These are phyloP conservation scores for Terfezia claveryi DNA, from an alignment of 495 filamentous ascomycete species.

Conservation along the genomic window DNA sequence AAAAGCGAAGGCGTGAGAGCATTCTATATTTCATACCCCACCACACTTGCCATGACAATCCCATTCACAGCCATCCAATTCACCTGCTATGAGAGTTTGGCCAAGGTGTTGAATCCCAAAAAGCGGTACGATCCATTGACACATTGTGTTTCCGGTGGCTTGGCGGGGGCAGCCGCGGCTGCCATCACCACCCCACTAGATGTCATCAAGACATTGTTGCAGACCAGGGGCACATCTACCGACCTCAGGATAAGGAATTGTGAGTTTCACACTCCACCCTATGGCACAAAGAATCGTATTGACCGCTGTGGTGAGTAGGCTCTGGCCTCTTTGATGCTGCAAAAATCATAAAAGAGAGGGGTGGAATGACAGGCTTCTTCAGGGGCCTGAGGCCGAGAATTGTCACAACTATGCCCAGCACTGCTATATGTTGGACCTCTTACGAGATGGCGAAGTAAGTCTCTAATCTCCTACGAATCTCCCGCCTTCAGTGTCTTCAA, in stretches of 20 bases:
- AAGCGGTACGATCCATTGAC: constrained; percentile 74
- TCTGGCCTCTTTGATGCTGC: constrained; percentile 66
- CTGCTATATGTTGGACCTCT: constrained; percentile 89
- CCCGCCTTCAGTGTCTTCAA: not conserved
- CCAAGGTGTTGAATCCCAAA: constrained; percentile 70
- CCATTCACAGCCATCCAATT: constrained; percentile 94
- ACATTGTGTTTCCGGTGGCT: constrained; percentile 74
- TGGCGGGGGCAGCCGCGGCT: constrained; percentile 83
- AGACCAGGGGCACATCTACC: constrained; percentile 64
- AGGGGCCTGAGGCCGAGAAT: constrained; percentile 79
- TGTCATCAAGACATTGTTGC: constrained; percentile 90
- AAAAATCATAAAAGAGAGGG: constrained; percentile 57
- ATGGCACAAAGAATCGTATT: not conserved
- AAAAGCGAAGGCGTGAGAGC: constrained; percentile 66
- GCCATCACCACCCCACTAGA: constrained; percentile 88
- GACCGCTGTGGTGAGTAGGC: constrained; percentile 22
- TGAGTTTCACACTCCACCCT: not conserved
- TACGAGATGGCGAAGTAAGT: constrained; percentile 52
- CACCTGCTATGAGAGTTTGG: constrained; percentile 89
- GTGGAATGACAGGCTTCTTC: constrained; percentile 74
- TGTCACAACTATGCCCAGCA: constrained; percentile 92
- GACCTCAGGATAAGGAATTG: constrained; percentile 60
- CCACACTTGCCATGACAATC: constrained; percentile 94
- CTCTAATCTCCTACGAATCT: not conserved
- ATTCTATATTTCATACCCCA: constrained; percentile 98